Percentiles rank a stretch among this genome's conserved stretches.
These are phyloP conservation scores for Sugiyamaella qingdaonensis DNA, from an alignment of 805 yeast species.

Conservation along the genomic window DNA sequence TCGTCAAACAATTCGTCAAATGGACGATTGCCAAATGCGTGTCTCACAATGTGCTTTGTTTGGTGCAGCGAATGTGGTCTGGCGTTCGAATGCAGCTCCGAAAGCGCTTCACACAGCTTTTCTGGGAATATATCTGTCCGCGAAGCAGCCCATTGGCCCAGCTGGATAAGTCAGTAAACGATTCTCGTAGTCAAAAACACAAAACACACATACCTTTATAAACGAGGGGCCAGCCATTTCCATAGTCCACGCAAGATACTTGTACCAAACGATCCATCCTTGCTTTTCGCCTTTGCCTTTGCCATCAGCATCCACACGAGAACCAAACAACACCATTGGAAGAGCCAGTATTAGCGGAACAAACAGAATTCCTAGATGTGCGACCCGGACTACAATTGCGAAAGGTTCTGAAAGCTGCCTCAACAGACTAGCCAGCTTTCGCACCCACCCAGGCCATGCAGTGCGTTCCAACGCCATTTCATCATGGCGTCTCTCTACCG, in stretches of 20 bases:
- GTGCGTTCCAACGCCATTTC: background rate
- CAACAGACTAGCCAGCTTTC: constrained; percentile 5
- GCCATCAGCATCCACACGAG: constrained; percentile 25
- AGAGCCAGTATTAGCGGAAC: constrained; percentile 60
- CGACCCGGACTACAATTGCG: constrained; percentile 60
- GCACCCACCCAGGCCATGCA: constrained; percentile 4
- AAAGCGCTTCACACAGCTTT: constrained; percentile 71
- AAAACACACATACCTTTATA: constrained; percentile 31
- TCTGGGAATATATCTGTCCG: constrained; percentile 87
- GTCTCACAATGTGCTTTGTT: constrained; percentile 55
- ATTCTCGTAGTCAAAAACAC: constrained; percentile 24
- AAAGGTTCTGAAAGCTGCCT: constrained; percentile 60
- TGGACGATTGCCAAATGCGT: constrained; percentile 52
- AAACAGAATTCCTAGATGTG: constrained; percentile 62
- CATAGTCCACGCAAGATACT: constrained; percentile 56
- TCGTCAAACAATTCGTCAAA: constrained; percentile 79
- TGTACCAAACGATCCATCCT: constrained; percentile 73
- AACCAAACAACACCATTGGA: constrained; percentile 58
- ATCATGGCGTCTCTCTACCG: background rate
- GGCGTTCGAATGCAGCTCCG: constrained; percentile 77
- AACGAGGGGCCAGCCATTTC: constrained; percentile 90
- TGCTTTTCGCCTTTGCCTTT: constrained; percentile 38
- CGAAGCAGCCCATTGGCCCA: constrained; percentile 99
- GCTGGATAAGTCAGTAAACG: constrained; percentile 38
- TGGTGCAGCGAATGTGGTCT: constrained; percentile 60